Conservation (phyloP, 148 eudicot species). For the Camellia granthamiana region DNA sequence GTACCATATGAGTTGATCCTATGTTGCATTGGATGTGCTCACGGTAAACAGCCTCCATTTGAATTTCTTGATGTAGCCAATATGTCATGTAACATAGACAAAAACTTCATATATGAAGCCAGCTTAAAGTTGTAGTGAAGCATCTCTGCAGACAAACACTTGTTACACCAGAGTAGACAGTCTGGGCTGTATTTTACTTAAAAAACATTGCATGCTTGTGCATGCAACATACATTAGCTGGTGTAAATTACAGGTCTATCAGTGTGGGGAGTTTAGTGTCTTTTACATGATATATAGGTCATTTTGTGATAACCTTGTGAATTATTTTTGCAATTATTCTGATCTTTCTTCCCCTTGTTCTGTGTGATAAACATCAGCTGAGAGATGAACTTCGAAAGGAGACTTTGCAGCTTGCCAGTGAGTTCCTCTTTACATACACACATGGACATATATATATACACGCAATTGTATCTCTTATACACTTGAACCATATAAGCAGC, state of each 20-base stretch:
- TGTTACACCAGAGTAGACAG: not conserved
- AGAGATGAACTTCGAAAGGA: slow-evolving; percentile 86
- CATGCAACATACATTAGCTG: not conserved
- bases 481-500: not conserved
- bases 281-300: not conserved
- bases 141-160: too few relatives aligned
- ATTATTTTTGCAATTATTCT: slow-evolving; percentile 14
- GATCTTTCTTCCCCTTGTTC: not conserved
- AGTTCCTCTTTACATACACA: slow-evolving; percentile 27
- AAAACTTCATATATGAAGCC: too few relatives aligned
- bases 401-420: slow-evolving; percentile 92
- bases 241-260: not conserved
- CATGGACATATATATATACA: too few relatives aligned
- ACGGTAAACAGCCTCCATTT: too few relatives aligned
- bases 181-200: not conserved
- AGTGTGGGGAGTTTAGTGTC: too few relatives aligned
- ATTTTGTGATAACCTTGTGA: not conserved
- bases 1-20: too few relatives aligned
- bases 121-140: too few relatives aligned
- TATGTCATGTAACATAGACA: not conserved
- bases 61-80: too few relatives aligned
- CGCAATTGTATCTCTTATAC: not conserved
- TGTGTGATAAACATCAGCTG: slow-evolving; percentile 42
- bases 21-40: too few relatives aligned
- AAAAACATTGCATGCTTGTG: not conserved